These are phyloP conservation scores for Pilatotrama ljubarskyi DNA, from an alignment of 768 basidiomycete genomes.

Conservation along the genomic window DNA sequence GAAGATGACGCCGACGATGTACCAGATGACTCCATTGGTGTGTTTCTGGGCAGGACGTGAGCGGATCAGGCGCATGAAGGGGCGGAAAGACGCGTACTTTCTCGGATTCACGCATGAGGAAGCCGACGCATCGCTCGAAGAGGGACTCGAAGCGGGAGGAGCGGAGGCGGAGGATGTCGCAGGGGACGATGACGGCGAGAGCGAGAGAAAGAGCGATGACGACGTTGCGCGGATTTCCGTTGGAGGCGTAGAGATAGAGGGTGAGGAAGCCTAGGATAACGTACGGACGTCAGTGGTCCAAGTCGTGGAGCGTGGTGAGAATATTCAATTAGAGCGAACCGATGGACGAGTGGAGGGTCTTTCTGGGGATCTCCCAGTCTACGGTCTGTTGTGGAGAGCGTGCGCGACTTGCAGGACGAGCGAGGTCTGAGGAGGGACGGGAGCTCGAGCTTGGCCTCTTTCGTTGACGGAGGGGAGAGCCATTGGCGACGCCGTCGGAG, in stretches of 20 bases:
- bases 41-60: conserved; percentile 45
- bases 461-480: conserved; percentile 11
- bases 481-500: not conserved
- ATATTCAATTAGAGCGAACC: conserved; percentile 59
- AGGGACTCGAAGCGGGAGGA: conserved; percentile 61
- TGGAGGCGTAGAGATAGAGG: conserved; percentile 53
- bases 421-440: not conserved
- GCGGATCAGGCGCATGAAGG: not conserved
- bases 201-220: conserved; percentile 63
- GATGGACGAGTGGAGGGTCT: conserved; percentile 84
- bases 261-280: conserved; percentile 57
- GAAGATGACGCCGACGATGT: conserved; percentile 82
- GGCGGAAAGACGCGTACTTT: conserved; percentile 45
- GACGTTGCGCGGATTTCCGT: conserved; percentile 51
- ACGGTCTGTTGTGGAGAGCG: conserved; percentile 29
- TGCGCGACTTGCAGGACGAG: not conserved
- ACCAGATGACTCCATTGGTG: conserved; percentile 90
- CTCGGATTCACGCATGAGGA: conserved; percentile 90
- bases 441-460: conserved; percentile 8
- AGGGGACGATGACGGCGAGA: conserved; percentile 66
- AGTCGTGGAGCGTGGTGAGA: not conserved
- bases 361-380: conserved; percentile 91
- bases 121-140: conserved; percentile 73
- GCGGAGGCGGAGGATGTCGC: conserved; percentile 73
- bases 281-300: not conserved